phyloP scores from a whole-genome alignment of 2,329 filamentous ascomycete species.

The Pseudopyrenochaeta lycopersici region DNA sequence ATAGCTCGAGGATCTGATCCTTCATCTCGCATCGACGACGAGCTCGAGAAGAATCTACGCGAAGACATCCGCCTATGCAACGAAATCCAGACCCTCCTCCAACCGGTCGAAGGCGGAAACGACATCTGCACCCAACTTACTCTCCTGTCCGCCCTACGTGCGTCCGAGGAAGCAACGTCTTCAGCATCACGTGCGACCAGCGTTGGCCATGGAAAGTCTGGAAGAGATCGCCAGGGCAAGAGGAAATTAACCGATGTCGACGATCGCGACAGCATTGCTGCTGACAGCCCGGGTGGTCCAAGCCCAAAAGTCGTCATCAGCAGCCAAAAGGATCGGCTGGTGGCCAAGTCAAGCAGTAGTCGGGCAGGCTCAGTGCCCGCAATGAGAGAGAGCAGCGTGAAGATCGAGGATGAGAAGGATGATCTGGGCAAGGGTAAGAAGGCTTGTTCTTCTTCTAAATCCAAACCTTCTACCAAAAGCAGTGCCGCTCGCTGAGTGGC shows the following conservation, averaged over 20 bases:
- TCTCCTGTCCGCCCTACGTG: conserved; percentile 58
- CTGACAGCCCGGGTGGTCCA: conserved; percentile 47
- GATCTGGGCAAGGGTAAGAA: conserved; percentile 56
- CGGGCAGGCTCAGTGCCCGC: conserved; percentile 55
- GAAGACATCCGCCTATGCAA: conserved; percentile 60
- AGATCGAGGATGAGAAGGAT: conserved; percentile 59
- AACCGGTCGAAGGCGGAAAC: conserved; percentile 52
- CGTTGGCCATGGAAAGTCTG: conserved; percentile 44
- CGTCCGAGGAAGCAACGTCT: conserved; percentile 53
- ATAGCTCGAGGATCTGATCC: conserved; percentile 47
- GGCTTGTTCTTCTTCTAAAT: conserved; percentile 38
- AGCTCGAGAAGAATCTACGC: conserved; percentile 56
- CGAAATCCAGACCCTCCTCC: conserved; percentile 54
- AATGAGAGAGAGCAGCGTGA: conserved; percentile 60
- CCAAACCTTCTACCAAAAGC: conserved; percentile 20
- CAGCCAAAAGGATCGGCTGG: conserved; percentile 43
- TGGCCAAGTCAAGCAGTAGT: conserved; percentile 52
- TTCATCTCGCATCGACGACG: conserved; percentile 54
- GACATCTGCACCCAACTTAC: conserved; percentile 54
- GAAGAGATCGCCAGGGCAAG: conserved; percentile 48
- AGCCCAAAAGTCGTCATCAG: conserved; percentile 46
- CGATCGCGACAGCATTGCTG: conserved; percentile 50
- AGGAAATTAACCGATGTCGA: conserved; percentile 49
- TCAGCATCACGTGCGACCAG: conserved; percentile 47
- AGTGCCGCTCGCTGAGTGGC: conserved; percentile 24